phyloP scores from a whole-genome alignment of 2,329 filamentous ascomycete genomes.

The Sporothrix pallida region DNA sequence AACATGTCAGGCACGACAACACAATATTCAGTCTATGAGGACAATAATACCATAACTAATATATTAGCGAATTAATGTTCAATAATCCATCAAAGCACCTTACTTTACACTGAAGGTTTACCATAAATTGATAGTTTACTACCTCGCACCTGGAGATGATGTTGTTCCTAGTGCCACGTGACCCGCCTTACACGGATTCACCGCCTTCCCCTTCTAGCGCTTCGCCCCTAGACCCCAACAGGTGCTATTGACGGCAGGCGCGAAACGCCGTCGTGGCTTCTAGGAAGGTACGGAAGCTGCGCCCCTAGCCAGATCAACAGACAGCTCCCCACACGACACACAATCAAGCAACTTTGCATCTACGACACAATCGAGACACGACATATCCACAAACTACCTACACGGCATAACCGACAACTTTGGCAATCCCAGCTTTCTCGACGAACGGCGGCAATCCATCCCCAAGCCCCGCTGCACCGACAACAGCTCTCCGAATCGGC shows the following conservation, averaged over 20 bases:
- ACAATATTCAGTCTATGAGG: no score
- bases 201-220: constrained; percentile 32
- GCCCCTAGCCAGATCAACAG: background rate
- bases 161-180: constrained; percentile 23
- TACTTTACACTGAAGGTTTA: no score
- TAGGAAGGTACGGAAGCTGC: constrained; percentile 14
- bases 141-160: background rate
- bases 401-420: background rate
- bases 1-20: no score
- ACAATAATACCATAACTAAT: no score
- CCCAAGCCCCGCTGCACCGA: background rate
- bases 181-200: constrained; percentile 5
- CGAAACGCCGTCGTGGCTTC: constrained; percentile 31
- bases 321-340: constrained; percentile 17
- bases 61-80: no score
- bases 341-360: background rate
- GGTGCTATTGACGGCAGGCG: background rate
- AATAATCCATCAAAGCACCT: no score
- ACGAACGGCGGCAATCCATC: background rate
- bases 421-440: background rate
- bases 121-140: no score
- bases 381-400: background rate
- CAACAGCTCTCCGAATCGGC: background rate
- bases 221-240: background rate
- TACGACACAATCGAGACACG: background rate